Evolutionary conservation across 495 filamentous ascomycete genomes (phyloP), one percentile per base, ranked within the genome.

Genomic region (Tuber melanosporum): DNA sequence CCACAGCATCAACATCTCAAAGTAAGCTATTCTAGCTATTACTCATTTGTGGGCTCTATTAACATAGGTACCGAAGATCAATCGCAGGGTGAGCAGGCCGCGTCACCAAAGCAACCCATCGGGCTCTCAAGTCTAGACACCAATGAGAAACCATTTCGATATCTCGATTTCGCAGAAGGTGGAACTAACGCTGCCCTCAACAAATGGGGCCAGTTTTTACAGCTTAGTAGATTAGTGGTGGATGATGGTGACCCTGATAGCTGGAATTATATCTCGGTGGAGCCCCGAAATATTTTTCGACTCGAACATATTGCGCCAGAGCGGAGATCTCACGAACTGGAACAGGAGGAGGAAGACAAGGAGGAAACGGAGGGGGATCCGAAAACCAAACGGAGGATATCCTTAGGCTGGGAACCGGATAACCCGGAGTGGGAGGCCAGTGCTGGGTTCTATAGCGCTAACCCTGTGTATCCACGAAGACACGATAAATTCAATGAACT

Each of bases 121-220:
- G 39, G 39, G 39, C 39, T 41, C 39, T 41, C 39, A 41, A 41
- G 4, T 0, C 57, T 66, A 66, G 12, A 66, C 26, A 17, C 57
- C 3, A 15, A 32, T 9, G 57, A 36, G 14, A 66, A 17, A 9
- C 15, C 57, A 36, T 66, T 66, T 36, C 57, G 57, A 17, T 66
- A 66, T 66, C 57, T 66, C 26, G 57, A 66, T 66, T 66, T 66
- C 26, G 57, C 57, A 36, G 26, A 66, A 66, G 57, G 57, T 32
- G 57, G 57, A 0, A 6, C 57, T 32, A 66, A 66, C 12, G 57
- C 57, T 9, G 57, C 57, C 26, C 57, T 66, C 57, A 66, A 66
- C 26, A 66, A 36, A 66, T 66, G 57, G 57, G 57, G 57, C 26
- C 57, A 66, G 15, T 66, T 66, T 17, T 66, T 66, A 26, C 57